phyloP scores from a whole-genome alignment of 768 basidiomycete genomes.

The Imleria badia region DNA sequence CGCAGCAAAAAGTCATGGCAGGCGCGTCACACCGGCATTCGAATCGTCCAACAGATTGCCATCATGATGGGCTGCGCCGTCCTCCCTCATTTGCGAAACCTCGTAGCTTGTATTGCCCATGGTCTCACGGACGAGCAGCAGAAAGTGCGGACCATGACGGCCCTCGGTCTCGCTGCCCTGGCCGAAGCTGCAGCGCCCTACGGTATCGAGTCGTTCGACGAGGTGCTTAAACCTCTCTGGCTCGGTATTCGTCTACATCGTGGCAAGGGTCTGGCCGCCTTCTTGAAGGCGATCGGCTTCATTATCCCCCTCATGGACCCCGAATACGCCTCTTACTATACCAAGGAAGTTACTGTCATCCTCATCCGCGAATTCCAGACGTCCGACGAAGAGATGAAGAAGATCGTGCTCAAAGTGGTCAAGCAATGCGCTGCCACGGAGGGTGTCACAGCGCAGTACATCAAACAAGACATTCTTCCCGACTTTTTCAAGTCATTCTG shows the following conservation, averaged over 20 bases:
- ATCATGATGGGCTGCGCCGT: slow-evolving; percentile 99
- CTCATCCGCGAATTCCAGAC: slow-evolving; percentile 99
- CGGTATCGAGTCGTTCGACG: slow-evolving; percentile 99
- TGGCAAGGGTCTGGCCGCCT: slow-evolving; percentile 75
- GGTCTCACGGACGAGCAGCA: slow-evolving; percentile 78
- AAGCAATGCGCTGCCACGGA: slow-evolving; percentile 99
- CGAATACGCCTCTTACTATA: slow-evolving; percentile 99
- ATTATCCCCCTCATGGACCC: slow-evolving; percentile 99
- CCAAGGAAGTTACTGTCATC: slow-evolving; percentile 95
- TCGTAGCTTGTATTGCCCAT: slow-evolving; percentile 93
- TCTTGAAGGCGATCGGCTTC: slow-evolving; percentile 93
- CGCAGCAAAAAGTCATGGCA: slow-evolving; percentile 99
- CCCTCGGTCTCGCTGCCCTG: slow-evolving; percentile 79
- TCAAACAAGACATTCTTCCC: slow-evolving; percentile 96
- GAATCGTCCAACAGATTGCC: slow-evolving; percentile 98
- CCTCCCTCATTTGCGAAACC: slow-evolving; percentile 91
- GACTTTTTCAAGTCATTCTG: slow-evolving; percentile 99
- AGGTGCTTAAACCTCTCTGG: slow-evolving; percentile 83
- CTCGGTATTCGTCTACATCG: slow-evolving; percentile 76
- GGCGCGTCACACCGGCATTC: slow-evolving; percentile 97
- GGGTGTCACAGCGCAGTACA: slow-evolving; percentile 93
- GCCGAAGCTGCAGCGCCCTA: slow-evolving; percentile 98
- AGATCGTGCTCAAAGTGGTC: slow-evolving; percentile 98
- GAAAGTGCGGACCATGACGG: slow-evolving; percentile 80
- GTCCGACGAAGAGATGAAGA: slow-evolving; percentile 99